phyloP scores from a whole-genome alignment of 2,329 filamentous ascomycete species.

The Kalaharituber pfeilii region DNA sequence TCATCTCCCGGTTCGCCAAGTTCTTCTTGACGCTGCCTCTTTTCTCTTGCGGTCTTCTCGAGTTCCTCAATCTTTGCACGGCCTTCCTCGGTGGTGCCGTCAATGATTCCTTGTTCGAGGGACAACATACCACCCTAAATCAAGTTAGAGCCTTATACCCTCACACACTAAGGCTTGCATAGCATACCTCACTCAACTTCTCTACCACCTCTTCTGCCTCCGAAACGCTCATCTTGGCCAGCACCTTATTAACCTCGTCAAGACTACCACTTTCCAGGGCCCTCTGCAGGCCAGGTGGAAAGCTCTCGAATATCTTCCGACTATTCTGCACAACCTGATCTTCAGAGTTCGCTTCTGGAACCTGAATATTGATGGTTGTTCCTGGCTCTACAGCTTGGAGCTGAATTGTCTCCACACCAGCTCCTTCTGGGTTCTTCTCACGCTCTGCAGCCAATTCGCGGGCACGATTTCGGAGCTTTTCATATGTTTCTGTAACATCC shows the following conservation, averaged over 20 bases:
- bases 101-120: slow-evolving; percentile 82
- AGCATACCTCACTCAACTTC: slow-evolving; percentile 50
- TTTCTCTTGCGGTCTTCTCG: slow-evolving; percentile 33
- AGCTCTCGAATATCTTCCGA: slow-evolving; percentile 64
- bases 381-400: slow-evolving; percentile 88
- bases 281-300: slow-evolving; percentile 61
- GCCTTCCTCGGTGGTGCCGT: slow-evolving; percentile 80
- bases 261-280: slow-evolving; percentile 78
- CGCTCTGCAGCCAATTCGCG: slow-evolving; percentile 51
- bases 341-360: slow-evolving; percentile 51
- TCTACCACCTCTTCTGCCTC: slow-evolving; percentile 75
- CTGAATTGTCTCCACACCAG: slow-evolving; percentile 86
- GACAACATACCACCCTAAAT: slow-evolving; percentile 64
- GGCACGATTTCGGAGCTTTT: slow-evolving; percentile 59
- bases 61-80: slow-evolving; percentile 60
- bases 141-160: not conserved
- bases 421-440: slow-evolving; percentile 31
- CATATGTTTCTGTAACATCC: slow-evolving; percentile 79
- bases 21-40: not conserved
- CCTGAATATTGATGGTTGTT: slow-evolving; percentile 74
- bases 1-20: not conserved
- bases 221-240: slow-evolving; percentile 74
- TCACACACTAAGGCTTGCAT: not conserved
- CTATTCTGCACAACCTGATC: slow-evolving; percentile 45
- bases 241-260: slow-evolving; percentile 72